Conservation (phyloP, 1,284 basidiomycete genomes). For the Malassezia sympodialis region DNA sequence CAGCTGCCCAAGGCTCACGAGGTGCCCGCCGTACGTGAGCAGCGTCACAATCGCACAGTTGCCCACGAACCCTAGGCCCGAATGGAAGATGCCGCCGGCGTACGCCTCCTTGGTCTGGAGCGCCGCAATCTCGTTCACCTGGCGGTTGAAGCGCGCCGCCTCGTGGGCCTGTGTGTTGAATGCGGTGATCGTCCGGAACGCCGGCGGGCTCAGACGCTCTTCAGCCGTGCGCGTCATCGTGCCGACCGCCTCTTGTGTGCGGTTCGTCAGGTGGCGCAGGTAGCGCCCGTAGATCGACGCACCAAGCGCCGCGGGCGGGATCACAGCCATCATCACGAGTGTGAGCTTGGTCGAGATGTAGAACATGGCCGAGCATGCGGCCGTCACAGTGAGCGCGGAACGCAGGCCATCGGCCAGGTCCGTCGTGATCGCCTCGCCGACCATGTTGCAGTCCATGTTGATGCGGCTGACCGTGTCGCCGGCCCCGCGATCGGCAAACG, state of each 20-base stretch:
- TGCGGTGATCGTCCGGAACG: conserved; percentile 82
- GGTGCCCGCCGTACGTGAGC: conserved; percentile 82
- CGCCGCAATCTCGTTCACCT: conserved; percentile 62
- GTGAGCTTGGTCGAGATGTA: conserved; percentile 84
- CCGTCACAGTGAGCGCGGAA: conserved; percentile 33
- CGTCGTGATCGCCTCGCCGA: conserved; percentile 70
- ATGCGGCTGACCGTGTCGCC: conserved; percentile 87
- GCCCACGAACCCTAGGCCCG: conserved; percentile 75
- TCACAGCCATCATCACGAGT: conserved; percentile 79
- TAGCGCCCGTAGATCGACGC: conserved; percentile 95
- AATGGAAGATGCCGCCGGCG: conserved; percentile 85
- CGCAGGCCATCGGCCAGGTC: conserved; percentile 39
- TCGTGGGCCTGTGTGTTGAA: conserved; percentile 70
- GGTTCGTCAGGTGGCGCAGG: conserved; percentile 76
- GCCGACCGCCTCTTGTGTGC: conserved; percentile 85
- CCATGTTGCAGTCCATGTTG: conserved; percentile 82
- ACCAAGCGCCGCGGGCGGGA: conserved; percentile 87
- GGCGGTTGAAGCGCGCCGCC: conserved; percentile 52
- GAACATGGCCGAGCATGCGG: conserved; percentile 82
- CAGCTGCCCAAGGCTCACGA: conserved; percentile 76
- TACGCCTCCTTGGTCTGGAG: conserved; percentile 79
- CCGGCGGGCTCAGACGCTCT: conserved; percentile 67
- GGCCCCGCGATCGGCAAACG: conserved; percentile 69
- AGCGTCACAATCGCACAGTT: conserved; percentile 82
- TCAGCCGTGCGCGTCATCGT: conserved; percentile 81